phyloP scores from a whole-genome alignment of 129 eudicot species.

The Cynara cardunculus region DNA sequence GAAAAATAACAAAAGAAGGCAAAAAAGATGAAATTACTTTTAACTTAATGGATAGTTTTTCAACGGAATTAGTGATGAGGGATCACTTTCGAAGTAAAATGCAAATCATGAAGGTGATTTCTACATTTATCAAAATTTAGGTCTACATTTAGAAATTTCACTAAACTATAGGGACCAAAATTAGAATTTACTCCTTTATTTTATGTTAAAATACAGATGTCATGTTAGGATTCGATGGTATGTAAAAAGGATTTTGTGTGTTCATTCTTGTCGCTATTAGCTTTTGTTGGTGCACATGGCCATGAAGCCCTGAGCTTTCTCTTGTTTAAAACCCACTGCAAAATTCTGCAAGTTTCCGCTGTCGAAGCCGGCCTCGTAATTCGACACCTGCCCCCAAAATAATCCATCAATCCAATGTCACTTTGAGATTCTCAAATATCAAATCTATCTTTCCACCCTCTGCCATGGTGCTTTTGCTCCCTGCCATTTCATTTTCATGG shows the following conservation, averaged over 20 bases:
- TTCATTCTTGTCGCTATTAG: slow-evolving; percentile 19
- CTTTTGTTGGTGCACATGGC: slow-evolving; percentile 16
- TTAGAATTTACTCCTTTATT: background rate
- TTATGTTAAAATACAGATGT: background rate
- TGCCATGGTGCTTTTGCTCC: slow-evolving; percentile 24
- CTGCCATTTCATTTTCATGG: slow-evolving; percentile 38
- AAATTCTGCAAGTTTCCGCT: slow-evolving; percentile 14
- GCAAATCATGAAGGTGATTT: too few relatives aligned
- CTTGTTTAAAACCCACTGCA: slow-evolving; percentile 12
- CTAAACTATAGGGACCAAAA: too few relatives aligned
- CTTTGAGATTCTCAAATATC: slow-evolving; percentile 37
- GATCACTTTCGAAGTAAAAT: too few relatives aligned
- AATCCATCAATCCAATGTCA: slow-evolving; percentile 35
- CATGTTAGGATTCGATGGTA: background rate
- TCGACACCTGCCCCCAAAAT: slow-evolving; percentile 37
- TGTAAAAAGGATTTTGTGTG: background rate
- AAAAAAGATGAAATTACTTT: too few relatives aligned
- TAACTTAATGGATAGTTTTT: too few relatives aligned
- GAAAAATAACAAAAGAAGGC: too few relatives aligned
- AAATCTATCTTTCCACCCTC: slow-evolving; percentile 11
- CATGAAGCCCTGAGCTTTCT: slow-evolving; percentile 20
- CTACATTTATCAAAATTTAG: too few relatives aligned
- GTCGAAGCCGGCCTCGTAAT: slow-evolving; percentile 27
- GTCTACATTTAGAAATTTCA: too few relatives aligned
- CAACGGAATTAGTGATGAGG: too few relatives aligned